phyloP scores from a whole-genome alignment of 148 eudicot genomes.

The Hydrangea macrophylla region DNA sequence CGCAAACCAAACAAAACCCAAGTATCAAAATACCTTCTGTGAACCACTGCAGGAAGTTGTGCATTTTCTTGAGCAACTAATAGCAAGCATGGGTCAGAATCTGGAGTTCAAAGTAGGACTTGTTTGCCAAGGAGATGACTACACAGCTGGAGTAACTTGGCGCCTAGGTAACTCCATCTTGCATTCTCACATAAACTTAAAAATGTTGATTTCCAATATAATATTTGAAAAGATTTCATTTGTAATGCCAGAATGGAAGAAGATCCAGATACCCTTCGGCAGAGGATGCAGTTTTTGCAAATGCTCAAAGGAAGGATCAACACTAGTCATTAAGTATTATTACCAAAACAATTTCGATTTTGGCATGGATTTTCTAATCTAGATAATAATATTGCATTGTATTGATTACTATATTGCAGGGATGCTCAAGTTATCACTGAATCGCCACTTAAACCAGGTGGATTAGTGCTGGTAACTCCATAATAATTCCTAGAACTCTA shows the following conservation, averaged over 20 bases:
- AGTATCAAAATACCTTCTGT: neutral
- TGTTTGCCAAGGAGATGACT: slow-evolving; percentile 55
- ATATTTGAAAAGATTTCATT: neutral
- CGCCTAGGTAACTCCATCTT: slow-evolving; percentile 51
- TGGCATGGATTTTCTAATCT: neutral
- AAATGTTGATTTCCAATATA: neutral
- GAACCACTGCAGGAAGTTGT: slow-evolving; percentile 50
- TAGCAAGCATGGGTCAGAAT: slow-evolving; percentile 57
- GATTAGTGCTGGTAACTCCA: slow-evolving; percentile 55
- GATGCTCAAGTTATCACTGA: slow-evolving; percentile 62
- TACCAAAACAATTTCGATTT: neutral
- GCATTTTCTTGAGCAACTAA: slow-evolving; percentile 43
- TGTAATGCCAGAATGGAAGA: slow-evolving; percentile 72
- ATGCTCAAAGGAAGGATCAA: slow-evolving; percentile 41
- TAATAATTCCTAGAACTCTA: neutral
- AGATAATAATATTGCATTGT: neutral
- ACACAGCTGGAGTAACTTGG: slow-evolving; percentile 52
- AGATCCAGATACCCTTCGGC: slow-evolving; percentile 66
- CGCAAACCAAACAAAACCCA: no score
- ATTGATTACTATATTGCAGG: slow-evolving; percentile 36
- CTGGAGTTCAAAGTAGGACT: slow-evolving; percentile 48
- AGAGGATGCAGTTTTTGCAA: slow-evolving; percentile 71
- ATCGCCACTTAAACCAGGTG: slow-evolving; percentile 85
- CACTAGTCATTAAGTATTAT: slow-evolving; percentile 55
- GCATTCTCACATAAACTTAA: neutral